phyloP scores from a whole-genome alignment of 495 filamentous ascomycete species.

The Lepraria neglecta region DNA sequence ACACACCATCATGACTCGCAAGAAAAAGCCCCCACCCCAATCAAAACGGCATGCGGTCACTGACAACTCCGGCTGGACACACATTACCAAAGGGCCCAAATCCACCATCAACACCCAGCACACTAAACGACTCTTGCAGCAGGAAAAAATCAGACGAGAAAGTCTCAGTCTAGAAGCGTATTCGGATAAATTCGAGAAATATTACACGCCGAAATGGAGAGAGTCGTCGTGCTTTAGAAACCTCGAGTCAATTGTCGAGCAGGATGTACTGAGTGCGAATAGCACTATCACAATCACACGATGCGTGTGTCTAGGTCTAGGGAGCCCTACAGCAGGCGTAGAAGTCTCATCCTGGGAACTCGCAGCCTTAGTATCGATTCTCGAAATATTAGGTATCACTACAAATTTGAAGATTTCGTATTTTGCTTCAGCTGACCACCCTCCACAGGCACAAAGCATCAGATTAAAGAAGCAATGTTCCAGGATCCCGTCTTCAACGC shows the following conservation, averaged over 20 bases:
- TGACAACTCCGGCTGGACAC: conserved; percentile 51
- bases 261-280: background rate
- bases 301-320: conserved; percentile 51
- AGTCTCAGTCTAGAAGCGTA: conserved; percentile 36
- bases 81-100: conserved; percentile 38
- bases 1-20: conserved; percentile 38
- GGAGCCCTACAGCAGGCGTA: conserved; percentile 39
- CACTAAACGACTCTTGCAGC: conserved; percentile 13
- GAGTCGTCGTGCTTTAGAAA: conserved; percentile 11
- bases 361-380: conserved; percentile 52
- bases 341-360: conserved; percentile 49
- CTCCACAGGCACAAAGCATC: background rate
- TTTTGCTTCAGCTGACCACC: background rate
- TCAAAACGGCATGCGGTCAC: conserved; percentile 44
- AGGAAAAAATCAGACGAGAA: conserved; percentile 26
- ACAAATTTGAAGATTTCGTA: too few species aligned
- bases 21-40: conserved; percentile 25
- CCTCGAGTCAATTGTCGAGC: conserved; percentile 1
- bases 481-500: conserved; percentile 69
- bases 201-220: conserved; percentile 14
- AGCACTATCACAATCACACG: conserved; percentile 14
- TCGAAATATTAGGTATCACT: conserved; percentile 34
- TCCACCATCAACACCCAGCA: conserved; percentile 28
- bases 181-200: conserved; percentile 27
- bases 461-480: conserved; percentile 37